Evolutionary conservation across 306 rosid species (phyloP).

Genomic region (Lablab purpureus): DNA sequence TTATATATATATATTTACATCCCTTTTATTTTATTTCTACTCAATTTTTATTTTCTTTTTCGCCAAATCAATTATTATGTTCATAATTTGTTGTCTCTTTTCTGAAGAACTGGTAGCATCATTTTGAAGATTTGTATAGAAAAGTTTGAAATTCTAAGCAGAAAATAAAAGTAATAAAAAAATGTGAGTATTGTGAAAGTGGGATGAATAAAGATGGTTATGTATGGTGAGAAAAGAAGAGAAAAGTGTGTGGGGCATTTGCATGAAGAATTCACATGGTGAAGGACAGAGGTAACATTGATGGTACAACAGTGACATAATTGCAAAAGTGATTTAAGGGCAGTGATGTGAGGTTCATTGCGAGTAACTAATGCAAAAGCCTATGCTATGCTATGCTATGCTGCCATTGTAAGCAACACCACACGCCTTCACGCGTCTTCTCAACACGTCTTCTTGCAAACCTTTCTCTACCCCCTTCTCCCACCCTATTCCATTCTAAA

Average conservation of each 20-base stretch:
- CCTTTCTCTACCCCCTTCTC: not conserved
- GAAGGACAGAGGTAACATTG: slow-evolving; percentile 10
- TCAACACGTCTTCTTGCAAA: not conserved
- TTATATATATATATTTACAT: too few relatives aligned
- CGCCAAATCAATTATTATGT: too few relatives aligned
- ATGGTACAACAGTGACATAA: slow-evolving; percentile 13
- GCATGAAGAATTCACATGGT: slow-evolving; percentile 38
- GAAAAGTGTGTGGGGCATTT: slow-evolving; percentile 41
- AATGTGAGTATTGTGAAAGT: too few relatives aligned
- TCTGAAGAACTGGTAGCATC: too few relatives aligned
- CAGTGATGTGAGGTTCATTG: slow-evolving; percentile 21
- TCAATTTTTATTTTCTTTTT: too few relatives aligned
- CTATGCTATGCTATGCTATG: not conserved
- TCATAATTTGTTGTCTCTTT: too few relatives aligned
- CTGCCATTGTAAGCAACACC: slow-evolving; percentile 34
- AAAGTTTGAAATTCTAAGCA: too few relatives aligned
- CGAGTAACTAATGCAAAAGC: slow-evolving; percentile 12
- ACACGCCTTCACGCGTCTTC: slow-evolving; percentile 27
- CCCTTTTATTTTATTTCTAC: too few relatives aligned
- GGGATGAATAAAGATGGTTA: too few relatives aligned
- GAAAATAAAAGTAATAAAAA: too few relatives aligned
- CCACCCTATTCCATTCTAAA: too few relatives aligned
- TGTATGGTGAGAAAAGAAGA: slow-evolving; percentile 16
- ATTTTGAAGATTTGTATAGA: too few relatives aligned
- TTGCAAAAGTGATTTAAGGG: slow-evolving; percentile 28